A percentile compares a stretch with the other conserved stretches of the same genome.
These are phyloP conservation scores for Annulohypoxylon stygium DNA, from an alignment of 495 filamentous ascomycete species.

Conservation along the genomic window DNA sequence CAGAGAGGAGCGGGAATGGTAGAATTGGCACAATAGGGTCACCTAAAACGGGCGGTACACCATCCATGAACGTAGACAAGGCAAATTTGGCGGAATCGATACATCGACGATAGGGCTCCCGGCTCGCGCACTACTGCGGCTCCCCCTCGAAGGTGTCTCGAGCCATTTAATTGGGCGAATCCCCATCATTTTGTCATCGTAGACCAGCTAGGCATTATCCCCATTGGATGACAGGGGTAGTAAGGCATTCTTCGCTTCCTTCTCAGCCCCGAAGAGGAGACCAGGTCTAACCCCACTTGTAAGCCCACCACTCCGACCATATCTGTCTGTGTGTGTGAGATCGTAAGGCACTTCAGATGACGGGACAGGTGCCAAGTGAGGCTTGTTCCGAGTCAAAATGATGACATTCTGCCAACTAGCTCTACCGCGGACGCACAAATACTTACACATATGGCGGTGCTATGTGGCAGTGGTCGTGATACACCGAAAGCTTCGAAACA, in stretches of 20 bases:
- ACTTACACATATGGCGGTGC: constrained; percentile 38
- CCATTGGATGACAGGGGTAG: constrained; percentile 38
- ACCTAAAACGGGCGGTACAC: constrained; percentile 43
- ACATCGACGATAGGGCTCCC: constrained; percentile 47
- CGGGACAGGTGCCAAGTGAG: constrained; percentile 23
- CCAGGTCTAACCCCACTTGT: constrained; percentile 41
- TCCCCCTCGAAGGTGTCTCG: constrained; percentile 29
- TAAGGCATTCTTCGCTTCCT: constrained; percentile 49
- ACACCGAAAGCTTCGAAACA: constrained; percentile 30
- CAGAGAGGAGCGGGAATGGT: constrained; percentile 18
- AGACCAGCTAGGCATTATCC: constrained; percentile 34
- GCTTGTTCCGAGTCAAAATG: constrained; percentile 29
- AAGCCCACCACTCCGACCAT: constrained; percentile 29
- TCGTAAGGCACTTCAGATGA: constrained; percentile 41
- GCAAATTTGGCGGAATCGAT: constrained; percentile 39
- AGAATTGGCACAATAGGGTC: constrained; percentile 15
- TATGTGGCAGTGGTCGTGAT: constrained; percentile 36
- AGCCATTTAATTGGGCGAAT: constrained; percentile 38
- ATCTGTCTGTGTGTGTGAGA: constrained; percentile 18
- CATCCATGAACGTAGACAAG: constrained; percentile 28
- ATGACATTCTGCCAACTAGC: constrained; percentile 33
- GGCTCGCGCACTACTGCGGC: constrained; percentile 50
- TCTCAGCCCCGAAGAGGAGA: constrained; percentile 50
- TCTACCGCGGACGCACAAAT: not conserved
- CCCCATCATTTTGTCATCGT: constrained; percentile 46